Base-by-base conservation (phyloP, 2,329 filamentous ascomycete genomes). In the Botrytis porri region DNA sequence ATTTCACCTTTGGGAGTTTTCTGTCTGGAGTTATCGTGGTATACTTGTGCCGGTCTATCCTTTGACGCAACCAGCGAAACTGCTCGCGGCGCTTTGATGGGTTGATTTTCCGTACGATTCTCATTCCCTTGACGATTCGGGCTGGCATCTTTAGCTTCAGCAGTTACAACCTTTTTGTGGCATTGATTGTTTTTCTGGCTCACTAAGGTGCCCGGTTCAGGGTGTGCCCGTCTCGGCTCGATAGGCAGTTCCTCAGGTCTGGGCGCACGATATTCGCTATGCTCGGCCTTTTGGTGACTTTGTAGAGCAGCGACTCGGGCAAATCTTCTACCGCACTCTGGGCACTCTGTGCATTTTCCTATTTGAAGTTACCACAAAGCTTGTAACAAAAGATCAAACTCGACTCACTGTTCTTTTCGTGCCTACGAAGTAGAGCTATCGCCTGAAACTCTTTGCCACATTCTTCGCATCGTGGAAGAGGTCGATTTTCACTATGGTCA, bases 311-410 rank as follows among this genome's bases (percentile, higher is more conserved):
- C 20, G 6, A n/a, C 9, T 8, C 60, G 35, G 39, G 35, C 3
- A 9, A 71, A 71, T n/a, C n/a, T 32, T 54, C 20, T 63, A 4
- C 60, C 60, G 39, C 69, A 71, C 16, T 71, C 60, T 10, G 45
- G 20, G 45, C 69, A 65, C 41, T 71, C 22, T 9, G 41, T 39
- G 39, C 69, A 70, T 20, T 12, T 43, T 37, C 29, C 67, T 70
- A 29, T 22, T 29, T 22, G 10, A 6, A 4, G 6, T 45, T 63
- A 10, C 29, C 12, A 64, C 22, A 0, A 32, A 45, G n/a, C n/a
- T 14, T 22, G n/a, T 5, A 14, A 45, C 1, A 14, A 45, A 4
- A 22, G 4, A 16, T 8, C 4, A 35, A 12, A 25, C 6, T 22
- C 9, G 12, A 29, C 59, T 71, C 14, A 71, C 59, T 71, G 10